These are phyloP conservation scores for Colletotrichum liaoningense DNA, from an alignment of 2,329 filamentous ascomycete genomes.

Conservation along the genomic window DNA sequence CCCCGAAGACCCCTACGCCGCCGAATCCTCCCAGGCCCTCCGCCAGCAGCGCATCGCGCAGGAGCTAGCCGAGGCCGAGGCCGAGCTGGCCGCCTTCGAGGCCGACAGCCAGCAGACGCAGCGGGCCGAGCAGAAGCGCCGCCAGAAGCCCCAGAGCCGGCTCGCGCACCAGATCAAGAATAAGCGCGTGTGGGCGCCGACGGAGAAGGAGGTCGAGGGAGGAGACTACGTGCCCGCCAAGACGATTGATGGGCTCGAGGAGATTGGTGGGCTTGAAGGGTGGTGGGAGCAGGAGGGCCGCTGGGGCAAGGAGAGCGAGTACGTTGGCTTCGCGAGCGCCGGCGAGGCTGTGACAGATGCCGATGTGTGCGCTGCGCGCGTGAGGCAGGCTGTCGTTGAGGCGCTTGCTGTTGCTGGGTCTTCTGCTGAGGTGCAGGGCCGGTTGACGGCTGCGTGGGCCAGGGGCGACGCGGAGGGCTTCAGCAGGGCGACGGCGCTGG, in stretches of 20 bases:
- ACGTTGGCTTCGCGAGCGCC: slow-evolving; percentile 54
- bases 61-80: slow-evolving; percentile 35
- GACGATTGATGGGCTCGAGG: slow-evolving; percentile 56
- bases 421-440: slow-evolving; percentile 4
- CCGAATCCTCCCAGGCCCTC: slow-evolving; percentile 44
- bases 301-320: slow-evolving; percentile 60
- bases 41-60: slow-evolving; percentile 45
- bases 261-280: slow-evolving; percentile 56
- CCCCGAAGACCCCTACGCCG: slow-evolving; percentile 52
- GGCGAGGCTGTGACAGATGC: slow-evolving; percentile 53
- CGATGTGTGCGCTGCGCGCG: slow-evolving; percentile 58
- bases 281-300: slow-evolving; percentile 69
- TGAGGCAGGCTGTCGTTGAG: slow-evolving; percentile 65
- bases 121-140: not conserved
- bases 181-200: slow-evolving; percentile 18
- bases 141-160: slow-evolving; percentile 1
- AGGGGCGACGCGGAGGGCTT: slow-evolving; percentile 44
- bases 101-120: not conserved
- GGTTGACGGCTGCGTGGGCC: slow-evolving; percentile 42
- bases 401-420: slow-evolving; percentile 53
- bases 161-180: slow-evolving; percentile 10
- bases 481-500: slow-evolving; percentile 47
- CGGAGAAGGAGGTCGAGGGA: slow-evolving; percentile 6
- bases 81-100: slow-evolving; percentile 36
- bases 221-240: slow-evolving; percentile 59